A percentile compares a stretch with the other conserved stretches of the same genome.
phyloP scores from a whole-genome alignment of 805 yeast species.

The Lachancea meyersii region DNA sequence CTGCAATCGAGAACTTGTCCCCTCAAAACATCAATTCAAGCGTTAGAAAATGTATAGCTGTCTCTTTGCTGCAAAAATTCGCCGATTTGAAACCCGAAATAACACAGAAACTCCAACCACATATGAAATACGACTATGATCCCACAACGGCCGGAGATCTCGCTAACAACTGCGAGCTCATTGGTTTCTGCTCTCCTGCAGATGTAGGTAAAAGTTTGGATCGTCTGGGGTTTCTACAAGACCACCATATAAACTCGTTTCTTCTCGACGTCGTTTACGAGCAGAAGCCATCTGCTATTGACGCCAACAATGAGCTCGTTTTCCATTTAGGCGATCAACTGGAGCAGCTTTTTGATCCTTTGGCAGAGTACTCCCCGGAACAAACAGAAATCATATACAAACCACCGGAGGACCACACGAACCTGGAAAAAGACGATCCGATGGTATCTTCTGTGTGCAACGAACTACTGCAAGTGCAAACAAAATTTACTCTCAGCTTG shows the following conservation, averaged over 20 bases:
- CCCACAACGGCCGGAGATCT: constrained; percentile 79
- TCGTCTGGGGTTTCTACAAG: constrained; percentile 52
- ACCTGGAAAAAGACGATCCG: constrained; percentile 27
- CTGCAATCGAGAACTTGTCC: constrained; percentile 66
- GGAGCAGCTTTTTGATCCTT: constrained; percentile 83
- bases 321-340: constrained; percentile 75
- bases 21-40: constrained; percentile 45
- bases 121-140: constrained; percentile 47
- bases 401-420: constrained; percentile 41
- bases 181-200: constrained; percentile 43
- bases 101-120: constrained; percentile 12
- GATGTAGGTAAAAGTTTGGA: constrained; percentile 53
- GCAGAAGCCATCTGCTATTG: constrained; percentile 44
- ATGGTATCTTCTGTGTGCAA: constrained; percentile 49
- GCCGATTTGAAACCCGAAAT: constrained; percentile 41
- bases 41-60: constrained; percentile 70
- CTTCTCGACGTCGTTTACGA: constrained; percentile 73
- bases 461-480: constrained; percentile 67
- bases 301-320: constrained; percentile 70
- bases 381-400: constrained; percentile 64
- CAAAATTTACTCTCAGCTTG: constrained; percentile 62
- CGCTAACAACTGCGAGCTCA: constrained; percentile 57
- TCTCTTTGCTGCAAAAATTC: constrained; percentile 61
- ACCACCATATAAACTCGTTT: constrained; percentile 43
- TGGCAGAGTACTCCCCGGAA: constrained; percentile 89